Evolutionary conservation across 495 filamentous ascomycete genomes (phyloP).

Genomic region (Penicillium pancosmium): DNA sequence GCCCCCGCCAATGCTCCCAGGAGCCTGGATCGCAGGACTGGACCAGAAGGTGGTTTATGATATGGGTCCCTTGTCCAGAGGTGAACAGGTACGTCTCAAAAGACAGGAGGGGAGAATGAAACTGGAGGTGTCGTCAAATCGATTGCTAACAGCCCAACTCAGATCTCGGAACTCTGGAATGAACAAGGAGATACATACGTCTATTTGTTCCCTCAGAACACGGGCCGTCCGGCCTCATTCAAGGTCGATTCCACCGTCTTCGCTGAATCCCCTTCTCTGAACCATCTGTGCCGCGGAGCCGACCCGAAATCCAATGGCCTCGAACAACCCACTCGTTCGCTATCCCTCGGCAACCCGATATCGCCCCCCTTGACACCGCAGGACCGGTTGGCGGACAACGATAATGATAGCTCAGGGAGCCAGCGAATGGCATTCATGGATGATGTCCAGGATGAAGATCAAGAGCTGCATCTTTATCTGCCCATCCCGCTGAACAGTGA

Average conservation of each 20-base stretch:
- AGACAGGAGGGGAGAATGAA: neutral
- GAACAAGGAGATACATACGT: constrained; percentile 80
- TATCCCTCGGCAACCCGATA: constrained; percentile 44
- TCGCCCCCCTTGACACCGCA: constrained; percentile 43
- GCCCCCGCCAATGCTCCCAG: constrained; percentile 25
- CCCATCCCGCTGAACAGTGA: constrained; percentile 59
- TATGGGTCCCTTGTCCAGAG: constrained; percentile 54
- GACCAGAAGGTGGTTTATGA: constrained; percentile 65
- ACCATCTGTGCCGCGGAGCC: constrained; percentile 67
- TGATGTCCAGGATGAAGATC: constrained; percentile 42
- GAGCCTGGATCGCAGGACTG: constrained; percentile 66
- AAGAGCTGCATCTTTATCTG: constrained; percentile 72
- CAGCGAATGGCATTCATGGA: constrained; percentile 46
- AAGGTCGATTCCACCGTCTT: constrained; percentile 73
- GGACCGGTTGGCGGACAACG: constrained; percentile 41
- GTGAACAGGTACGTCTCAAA: constrained; percentile 57
- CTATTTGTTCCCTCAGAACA: constrained; percentile 73
- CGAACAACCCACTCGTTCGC: constrained; percentile 43
- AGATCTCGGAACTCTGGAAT: constrained; percentile 90
- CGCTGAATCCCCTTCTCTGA: constrained; percentile 69
- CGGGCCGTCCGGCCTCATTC: constrained; percentile 73
- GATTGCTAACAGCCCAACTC: constrained; percentile 4
- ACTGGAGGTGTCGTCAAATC: neutral
- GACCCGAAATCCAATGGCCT: constrained; percentile 43
- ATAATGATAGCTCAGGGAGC: constrained; percentile 48